Conservation (phyloP, 495 filamentous ascomycete genomes). For the Penicillium subrubescens region DNA sequence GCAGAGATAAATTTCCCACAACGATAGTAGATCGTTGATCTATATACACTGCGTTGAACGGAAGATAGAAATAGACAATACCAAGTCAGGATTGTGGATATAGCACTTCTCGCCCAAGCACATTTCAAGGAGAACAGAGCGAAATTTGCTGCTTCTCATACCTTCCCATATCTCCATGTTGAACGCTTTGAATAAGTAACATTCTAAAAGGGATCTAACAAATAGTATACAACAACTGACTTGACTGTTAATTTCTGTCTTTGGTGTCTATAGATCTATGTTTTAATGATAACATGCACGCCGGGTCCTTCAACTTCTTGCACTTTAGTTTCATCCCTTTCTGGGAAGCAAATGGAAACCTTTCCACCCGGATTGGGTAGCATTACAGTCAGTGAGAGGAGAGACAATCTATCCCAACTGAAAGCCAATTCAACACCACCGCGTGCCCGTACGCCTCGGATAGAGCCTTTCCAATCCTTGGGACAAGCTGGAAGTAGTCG, state of each 20-base stretch:
- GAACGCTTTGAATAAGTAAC: no score
- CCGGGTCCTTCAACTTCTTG: constrained; percentile 15
- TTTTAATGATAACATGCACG: background rate
- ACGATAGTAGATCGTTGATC: no score
- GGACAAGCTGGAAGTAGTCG: constrained; percentile 49
- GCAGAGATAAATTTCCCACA: no score
- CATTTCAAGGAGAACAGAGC: no score
- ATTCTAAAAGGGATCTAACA: no score
- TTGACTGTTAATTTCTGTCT: background rate
- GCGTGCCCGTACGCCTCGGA: constrained; percentile 43
- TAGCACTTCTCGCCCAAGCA: no score
- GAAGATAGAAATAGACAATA: no score
- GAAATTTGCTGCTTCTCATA: no score
- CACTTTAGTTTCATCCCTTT: constrained; percentile 14
- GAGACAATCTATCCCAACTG: constrained; percentile 29
- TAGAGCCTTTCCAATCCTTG: constrained; percentile 34
- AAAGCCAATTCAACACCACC: constrained; percentile 46
- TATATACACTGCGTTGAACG: no score
- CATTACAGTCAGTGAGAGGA: background rate
- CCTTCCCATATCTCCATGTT: no score
- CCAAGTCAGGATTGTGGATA: no score
- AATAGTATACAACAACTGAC: no score
- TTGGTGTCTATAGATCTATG: background rate
- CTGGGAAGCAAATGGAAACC: constrained; percentile 25
- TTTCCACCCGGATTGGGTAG: background rate